Evolutionary conservation across 495 filamentous ascomycete species (phyloP), one percentile per base, ranked within the genome.

Genomic region (Ascobolus immersus): DNA sequence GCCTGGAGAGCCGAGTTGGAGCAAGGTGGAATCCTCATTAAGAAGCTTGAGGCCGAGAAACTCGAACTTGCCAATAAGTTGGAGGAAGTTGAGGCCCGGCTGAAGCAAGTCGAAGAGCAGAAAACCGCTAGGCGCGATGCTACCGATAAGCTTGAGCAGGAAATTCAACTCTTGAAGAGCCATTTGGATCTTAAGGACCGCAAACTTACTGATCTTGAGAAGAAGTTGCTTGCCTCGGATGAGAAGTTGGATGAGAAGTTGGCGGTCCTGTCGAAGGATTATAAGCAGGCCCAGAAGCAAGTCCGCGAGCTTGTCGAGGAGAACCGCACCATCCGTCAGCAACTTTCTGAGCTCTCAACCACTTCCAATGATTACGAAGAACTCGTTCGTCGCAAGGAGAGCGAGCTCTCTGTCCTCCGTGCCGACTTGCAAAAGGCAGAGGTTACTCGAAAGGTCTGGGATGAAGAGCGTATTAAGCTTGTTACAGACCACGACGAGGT

Each of bases 301-400:
- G 35, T 50, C 12, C 69, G 69, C 24, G 77, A 86, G 18, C 62
- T 92, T 4, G 42, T 68, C 3, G 71, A 67, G 5, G 84, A 94
- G 41, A 89, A 94, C 44, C 66, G 68, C 10, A 66, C 73, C n/a
- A 65, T 90, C 19, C 66, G 84, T 10, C 68, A 82, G 39, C 80
- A 93, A 41, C 65, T 96, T 24, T 63, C 73, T 0, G 75, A 92
- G 42, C 60, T 96, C 7, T 84, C 86, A 2, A 66, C 74, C 17
- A 94, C 89, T 0, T 94, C 86, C 0, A 90, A 82, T 1, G 70
- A 74, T 42, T 96, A 90, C 39, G 86, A 94, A 49, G 86, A 93
- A 45, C 64, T 93, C 33, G 70, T 96, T 12, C 59, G 79, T 15
- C 71, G 75, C 32, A 94, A 94, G 49, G 89, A 96, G 44, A 91